Base-by-base conservation (phyloP, 129 eudicot genomes). In the Calendula officinalis region DNA sequence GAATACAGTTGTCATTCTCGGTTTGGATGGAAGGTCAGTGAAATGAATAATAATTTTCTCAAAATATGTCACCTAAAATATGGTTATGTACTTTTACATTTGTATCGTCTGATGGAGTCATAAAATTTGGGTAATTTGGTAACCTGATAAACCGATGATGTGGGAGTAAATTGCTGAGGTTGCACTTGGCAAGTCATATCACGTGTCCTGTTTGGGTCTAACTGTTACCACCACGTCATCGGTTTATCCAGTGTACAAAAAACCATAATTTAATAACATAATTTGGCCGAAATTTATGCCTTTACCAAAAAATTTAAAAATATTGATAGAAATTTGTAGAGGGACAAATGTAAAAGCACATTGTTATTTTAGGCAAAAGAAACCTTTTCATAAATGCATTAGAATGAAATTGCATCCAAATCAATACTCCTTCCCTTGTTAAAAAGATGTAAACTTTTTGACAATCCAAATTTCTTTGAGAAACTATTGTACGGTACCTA, bases 21-120 rank as follows among this genome's bases (percentile, higher is more conserved):
- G 97, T 64, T 45, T 84, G 78, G 97, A 90, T 80, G 97, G 97
- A 84, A 90, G 97, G 97, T 82, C 58, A 83, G 97, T 64, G 5
- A 37, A 83, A 95, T 64, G 3, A 37, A 63, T 43, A 6, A 41
- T 56, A 46, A 35, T 49, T 27, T 69, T 42, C 8, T 35, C 5
- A n/a, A 56, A 12, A 10, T 33, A 54, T 43, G 33, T 45, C 4
- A 13, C 4, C 50, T 45, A 45, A 45, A 45, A 10, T n/a, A 12
- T 45, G n/a, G 13, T 4, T 45, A 45, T 10, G 50, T 11, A 0
- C 50, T 22, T 22, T 22, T 22, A 22, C 30, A 22, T 22, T 22
- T 22, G 30, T 22, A 22, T n/a, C n/a, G n/a, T n/a, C 30, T 22
- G 30, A 22, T 22, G 30, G 13, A 5, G 13, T 45, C 14, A 45